Evolutionary conservation across 2,329 filamentous ascomycete genomes (phyloP), one percentile per base, ranked within the genome.

Genomic region (Scedosporium aurantiacum): DNA sequence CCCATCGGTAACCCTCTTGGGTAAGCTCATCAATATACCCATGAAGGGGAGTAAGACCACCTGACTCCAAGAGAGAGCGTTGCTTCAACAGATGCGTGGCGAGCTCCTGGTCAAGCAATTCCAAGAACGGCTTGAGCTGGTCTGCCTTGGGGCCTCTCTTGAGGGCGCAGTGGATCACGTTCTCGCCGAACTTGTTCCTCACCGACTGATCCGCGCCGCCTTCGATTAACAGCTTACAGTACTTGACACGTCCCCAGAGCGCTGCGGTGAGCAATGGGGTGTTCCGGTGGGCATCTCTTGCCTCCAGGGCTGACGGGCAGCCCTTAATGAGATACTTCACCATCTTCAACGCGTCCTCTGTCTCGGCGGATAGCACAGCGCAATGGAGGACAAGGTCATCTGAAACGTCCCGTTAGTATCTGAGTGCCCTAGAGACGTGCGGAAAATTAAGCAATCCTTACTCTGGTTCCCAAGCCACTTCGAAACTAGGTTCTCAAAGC

Each of bases 211-310:
- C 84, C 2, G 89, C 88, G 2, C 88, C 89, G 27, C 81, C 82
- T 1, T 79, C 75, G 58, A 93, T 78, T 41, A 96, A 78, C 0
- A 83, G 75, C 67, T 83, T 82, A 16, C 81, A 80, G 21, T 81
- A 79, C 1, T 83, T 74, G 16, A 78, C 66, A 21, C 81, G 79
- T 10, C 81, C 79, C 2, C 82, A 73, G 2, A 77, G 73, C 64
- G 85, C 87, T 1, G 90, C 89, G 8, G 90, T 70, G 61, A 85
- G 79, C 1, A 95, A 76, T 1, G 90, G 89, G 0, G 89, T 92
- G 58, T 80, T 75, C 0, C 83, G 83, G 6, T 75, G 68, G 1
- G 76, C 70, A 1, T 80, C 83, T 67, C 84, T 89, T 58, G 80
- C 77, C 62, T 91, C 83, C 1, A 95, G 67, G 1, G 78, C 79